Evolutionary conservation across 768 basidiomycete genomes (phyloP), one percentile per base, ranked within the genome.

Genomic region (Paxillus ammoniavirescens): DNA sequence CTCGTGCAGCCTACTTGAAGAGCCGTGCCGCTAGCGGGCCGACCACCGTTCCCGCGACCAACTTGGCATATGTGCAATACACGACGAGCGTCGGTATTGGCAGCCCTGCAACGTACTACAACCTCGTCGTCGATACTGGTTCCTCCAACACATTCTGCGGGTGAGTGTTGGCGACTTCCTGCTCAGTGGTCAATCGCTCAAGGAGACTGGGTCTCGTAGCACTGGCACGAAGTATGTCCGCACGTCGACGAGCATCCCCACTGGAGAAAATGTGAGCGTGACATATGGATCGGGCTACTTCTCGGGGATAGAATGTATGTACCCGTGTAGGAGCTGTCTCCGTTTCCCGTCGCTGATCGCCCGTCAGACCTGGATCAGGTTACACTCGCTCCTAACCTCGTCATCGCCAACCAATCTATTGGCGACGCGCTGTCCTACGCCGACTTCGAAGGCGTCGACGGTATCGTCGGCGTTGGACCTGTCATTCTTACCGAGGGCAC

Each of bases 231-330:
- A 43, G 30, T 69, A 64, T 36, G 47, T 54, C 40, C 57, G 41
- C 21, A 68, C 66, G 9, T 46, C 54, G 17, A 68, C 62, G 2
- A 65, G 64, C 49, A 50, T 58, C 14, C 43, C 61, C 26, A 71
- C 68, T 13, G 70, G 68, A 4, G 13, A 61, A 33, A 2, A n/a
- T 3, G 52, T 66, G 18, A 52, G 18, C 3, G 43, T 52, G 4
- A 48, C 42, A 8, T 66, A 52, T 46, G 59, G 61, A 3, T 0
- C 1, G 1, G 66, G 53, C 8, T 49, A 28, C 41, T 52, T 71
- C 42, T 33, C 33, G 66, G 75, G 77, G 18, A 65, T 62, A 36
- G 76, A 77, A 56, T 79, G 63, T 65, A 35, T 38, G 52, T 10
- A 37, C 8, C 3, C 38, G 26, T 7, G 13, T 26, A 5, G 21